Conservation (phyloP, 106 monocot species). For the Allium cepa region DNA sequence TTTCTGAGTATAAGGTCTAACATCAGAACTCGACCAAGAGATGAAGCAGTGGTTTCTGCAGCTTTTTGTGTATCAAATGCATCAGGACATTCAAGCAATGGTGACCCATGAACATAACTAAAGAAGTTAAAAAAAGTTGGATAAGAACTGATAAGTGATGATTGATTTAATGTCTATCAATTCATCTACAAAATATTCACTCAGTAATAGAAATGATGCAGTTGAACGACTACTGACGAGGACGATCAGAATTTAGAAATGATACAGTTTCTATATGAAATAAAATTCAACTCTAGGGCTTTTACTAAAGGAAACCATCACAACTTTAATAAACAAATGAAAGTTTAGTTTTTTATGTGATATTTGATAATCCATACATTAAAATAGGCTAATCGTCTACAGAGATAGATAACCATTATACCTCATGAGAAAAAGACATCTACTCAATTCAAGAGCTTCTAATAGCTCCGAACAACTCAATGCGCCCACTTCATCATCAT, state of each 20-base stretch:
- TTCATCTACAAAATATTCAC: too few relatives aligned
- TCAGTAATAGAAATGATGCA: too few relatives aligned
- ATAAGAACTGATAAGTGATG: too few relatives aligned
- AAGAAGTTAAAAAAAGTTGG: neutral
- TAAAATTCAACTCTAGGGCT: too few relatives aligned
- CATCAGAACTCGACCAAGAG: constrained; percentile 68
- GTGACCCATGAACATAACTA: constrained; percentile 86
- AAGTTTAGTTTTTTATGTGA: too few relatives aligned
- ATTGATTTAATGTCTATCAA: too few relatives aligned
- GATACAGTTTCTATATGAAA: too few relatives aligned
- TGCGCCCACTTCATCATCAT: constrained; percentile 52
- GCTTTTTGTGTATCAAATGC: constrained; percentile 47
- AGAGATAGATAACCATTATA: constrained; percentile 8
- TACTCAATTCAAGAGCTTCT: constrained; percentile 81
- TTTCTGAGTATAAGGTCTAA: constrained; percentile 80
- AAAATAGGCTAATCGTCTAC: neutral
- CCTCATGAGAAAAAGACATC: constrained; percentile 87
- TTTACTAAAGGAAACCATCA: too few relatives aligned
- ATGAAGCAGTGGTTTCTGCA: constrained; percentile 49
- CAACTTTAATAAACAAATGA: too few relatives aligned
- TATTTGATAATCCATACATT: too few relatives aligned
- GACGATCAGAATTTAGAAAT: too few relatives aligned
- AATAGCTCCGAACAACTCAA: constrained; percentile 62
- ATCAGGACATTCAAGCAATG: constrained; percentile 43
- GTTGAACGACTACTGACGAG: too few relatives aligned